Conservation (phyloP, 257 asterid genomes). For the Dorcoceras hygrometricum region DNA sequence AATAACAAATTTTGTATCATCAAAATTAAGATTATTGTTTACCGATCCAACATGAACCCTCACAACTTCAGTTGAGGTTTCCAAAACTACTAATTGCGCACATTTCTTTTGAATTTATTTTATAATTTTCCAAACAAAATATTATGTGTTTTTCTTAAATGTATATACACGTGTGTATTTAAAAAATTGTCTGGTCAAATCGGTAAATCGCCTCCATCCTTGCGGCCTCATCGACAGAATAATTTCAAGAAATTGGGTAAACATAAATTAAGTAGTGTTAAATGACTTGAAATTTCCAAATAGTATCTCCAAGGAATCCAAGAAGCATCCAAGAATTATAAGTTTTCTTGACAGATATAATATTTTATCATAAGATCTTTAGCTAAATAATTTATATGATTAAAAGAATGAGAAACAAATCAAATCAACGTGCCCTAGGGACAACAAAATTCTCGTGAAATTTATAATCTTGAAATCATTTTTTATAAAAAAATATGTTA, state of each 20-base stretch:
- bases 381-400: too few relatives aligned
- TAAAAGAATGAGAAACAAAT: too few relatives aligned
- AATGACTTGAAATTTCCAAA: slow-evolving; percentile 28
- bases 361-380: too few relatives aligned
- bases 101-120: not conserved
- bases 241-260: not conserved
- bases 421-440: too few relatives aligned
- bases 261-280: slow-evolving; percentile 13
- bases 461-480: slow-evolving; percentile 23
- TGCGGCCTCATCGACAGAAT: not conserved
- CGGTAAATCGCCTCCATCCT: not conserved
- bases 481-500: too few relatives aligned
- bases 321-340: slow-evolving; percentile 1
- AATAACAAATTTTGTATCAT: too few relatives aligned
- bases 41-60: too few relatives aligned
- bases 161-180: too few relatives aligned
- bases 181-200: not conserved
- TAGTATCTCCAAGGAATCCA: slow-evolving; percentile 25
- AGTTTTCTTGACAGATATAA: slow-evolving; percentile 16
- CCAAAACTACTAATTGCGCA: not conserved
- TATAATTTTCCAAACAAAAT: not conserved
- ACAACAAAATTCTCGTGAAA: slow-evolving; percentile 26
- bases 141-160: not conserved
- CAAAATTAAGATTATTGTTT: too few relatives aligned
- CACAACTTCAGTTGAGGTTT: not conserved